Conservation (phyloP, 1,284 basidiomycete species). For the Puccinia hordei region DNA sequence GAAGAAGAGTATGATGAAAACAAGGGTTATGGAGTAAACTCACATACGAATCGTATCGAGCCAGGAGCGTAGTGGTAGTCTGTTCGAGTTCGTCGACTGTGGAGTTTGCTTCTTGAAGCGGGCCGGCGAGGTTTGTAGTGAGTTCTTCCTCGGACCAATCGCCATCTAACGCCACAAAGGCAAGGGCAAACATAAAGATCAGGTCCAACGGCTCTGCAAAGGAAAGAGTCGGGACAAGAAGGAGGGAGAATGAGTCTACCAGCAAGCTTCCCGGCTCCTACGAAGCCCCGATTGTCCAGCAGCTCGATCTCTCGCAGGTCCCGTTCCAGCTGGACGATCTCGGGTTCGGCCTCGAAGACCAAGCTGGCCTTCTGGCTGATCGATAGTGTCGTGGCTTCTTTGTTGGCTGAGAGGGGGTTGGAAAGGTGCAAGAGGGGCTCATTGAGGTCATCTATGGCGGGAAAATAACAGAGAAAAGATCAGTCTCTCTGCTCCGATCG, state of each 20-base stretch:
- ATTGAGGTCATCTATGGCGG: conserved; percentile 55
- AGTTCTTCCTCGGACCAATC: not conserved
- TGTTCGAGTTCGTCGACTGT: conserved; percentile 29
- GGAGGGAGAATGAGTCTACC: conserved; percentile 47
- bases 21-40: conserved; percentile 10
- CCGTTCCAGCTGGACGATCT: conserved; percentile 54
- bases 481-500: not conserved
- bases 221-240: not conserved
- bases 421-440: conserved; percentile 54
- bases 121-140: conserved; percentile 49
- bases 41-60: conserved; percentile 55
- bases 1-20: not conserved
- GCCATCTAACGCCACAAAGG: conserved; percentile 1
- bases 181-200: not conserved
- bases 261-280: conserved; percentile 54
- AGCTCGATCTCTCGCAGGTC: conserved; percentile 55
- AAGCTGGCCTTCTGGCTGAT: conserved; percentile 53
- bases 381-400: conserved; percentile 6
- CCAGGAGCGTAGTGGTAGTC: conserved; percentile 52
- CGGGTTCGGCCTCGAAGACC: conserved; percentile 56
- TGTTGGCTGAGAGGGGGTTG: conserved; percentile 39
- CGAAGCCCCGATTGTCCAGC: conserved; percentile 54
- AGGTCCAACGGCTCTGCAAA: not conserved
- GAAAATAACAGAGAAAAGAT: not conserved
- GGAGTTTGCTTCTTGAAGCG: conserved; percentile 44